A percentile compares a stretch with the other conserved stretches of the same genome.
These are phyloP conservation scores for Pythium myriotylum DNA, from an alignment of 352 stramenopile genomes.

Conservation along the genomic window DNA sequence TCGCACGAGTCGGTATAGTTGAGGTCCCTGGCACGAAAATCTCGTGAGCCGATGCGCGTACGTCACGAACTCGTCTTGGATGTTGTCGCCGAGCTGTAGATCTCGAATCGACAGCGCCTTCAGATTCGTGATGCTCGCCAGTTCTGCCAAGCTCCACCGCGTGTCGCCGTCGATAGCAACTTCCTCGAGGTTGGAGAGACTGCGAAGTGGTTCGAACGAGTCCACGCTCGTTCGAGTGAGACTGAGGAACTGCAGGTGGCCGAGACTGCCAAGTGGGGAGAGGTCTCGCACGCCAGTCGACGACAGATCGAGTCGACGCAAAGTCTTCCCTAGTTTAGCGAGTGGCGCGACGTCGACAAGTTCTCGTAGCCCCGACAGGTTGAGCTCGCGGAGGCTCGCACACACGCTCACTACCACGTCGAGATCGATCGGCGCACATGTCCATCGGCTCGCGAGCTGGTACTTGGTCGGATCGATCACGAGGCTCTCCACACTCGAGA, in stretches of 20 bases:
- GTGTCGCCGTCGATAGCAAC: neutral
- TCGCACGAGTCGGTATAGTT: neutral
- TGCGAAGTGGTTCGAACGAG: conserved; percentile 5
- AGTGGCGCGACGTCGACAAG: conserved; percentile 7
- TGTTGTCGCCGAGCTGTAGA: neutral
- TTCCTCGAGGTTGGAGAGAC: neutral
- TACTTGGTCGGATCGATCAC: conserved; percentile 6
- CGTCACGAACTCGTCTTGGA: neutral
- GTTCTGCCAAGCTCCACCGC: neutral
- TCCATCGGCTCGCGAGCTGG: neutral
- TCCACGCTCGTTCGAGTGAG: conserved; percentile 1
- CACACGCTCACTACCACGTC: neutral
- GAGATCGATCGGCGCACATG: neutral
- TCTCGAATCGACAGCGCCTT: neutral
- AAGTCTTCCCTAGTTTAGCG: neutral
- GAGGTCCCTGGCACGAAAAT: conserved; percentile 5
- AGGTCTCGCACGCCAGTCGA: conserved; percentile 13
- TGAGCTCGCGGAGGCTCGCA: conserved; percentile 1
- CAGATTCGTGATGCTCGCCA: neutral
- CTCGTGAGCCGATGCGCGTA: neutral
- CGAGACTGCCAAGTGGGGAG: neutral
- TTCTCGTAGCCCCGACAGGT: neutral
- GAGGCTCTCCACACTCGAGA: conserved; percentile 1
- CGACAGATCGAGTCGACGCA: conserved; percentile 18
- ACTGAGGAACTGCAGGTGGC: conserved; percentile 1